Conservation (phyloP, 768 basidiomycete genomes). For the Boletales sp. region DNA sequence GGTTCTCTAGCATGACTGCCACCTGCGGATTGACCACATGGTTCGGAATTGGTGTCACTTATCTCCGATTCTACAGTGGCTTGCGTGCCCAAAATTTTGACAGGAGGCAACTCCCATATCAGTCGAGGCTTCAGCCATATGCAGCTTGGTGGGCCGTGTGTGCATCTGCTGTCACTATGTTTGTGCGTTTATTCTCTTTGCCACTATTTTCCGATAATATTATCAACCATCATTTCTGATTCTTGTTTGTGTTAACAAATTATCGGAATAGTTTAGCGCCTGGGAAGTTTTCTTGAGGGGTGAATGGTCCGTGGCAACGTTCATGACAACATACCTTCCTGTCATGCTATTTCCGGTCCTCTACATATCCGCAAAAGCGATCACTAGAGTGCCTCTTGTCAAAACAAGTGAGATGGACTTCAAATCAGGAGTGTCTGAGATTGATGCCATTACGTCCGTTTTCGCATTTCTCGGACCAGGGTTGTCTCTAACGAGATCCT, state of each 20-base stretch:
- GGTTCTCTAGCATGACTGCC: conserved; percentile 32
- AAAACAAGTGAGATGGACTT: conserved; percentile 21
- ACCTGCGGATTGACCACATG: conserved; percentile 40
- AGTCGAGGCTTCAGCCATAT: conserved; percentile 37
- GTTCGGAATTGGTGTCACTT: conserved; percentile 41
- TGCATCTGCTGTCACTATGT: conserved; percentile 24
- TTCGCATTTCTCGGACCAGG: not conserved
- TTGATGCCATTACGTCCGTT: conserved; percentile 18
- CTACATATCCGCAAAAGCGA: conserved; percentile 31
- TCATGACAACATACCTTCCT: conserved; percentile 39
- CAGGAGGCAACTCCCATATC: conserved; percentile 44
- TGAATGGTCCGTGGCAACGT: conserved; percentile 33
- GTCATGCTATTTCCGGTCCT: conserved; percentile 42
- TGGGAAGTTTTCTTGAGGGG: conserved; percentile 36
- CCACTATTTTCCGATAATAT: not conserved
- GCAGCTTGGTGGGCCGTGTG: conserved; percentile 35
- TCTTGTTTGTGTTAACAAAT: not conserved
- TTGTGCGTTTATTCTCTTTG: conserved; percentile 26
- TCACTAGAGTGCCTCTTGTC: conserved; percentile 7
- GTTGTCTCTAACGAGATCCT: not conserved
- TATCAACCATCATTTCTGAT: not conserved
- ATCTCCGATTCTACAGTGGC: conserved; percentile 45
- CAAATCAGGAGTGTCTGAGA: conserved; percentile 8
- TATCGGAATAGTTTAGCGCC: conserved; percentile 28
- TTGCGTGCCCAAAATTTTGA: conserved; percentile 45